These are phyloP conservation scores for Apocynum venetum DNA, from an alignment of 257 asterid genomes.

Conservation along the genomic window DNA sequence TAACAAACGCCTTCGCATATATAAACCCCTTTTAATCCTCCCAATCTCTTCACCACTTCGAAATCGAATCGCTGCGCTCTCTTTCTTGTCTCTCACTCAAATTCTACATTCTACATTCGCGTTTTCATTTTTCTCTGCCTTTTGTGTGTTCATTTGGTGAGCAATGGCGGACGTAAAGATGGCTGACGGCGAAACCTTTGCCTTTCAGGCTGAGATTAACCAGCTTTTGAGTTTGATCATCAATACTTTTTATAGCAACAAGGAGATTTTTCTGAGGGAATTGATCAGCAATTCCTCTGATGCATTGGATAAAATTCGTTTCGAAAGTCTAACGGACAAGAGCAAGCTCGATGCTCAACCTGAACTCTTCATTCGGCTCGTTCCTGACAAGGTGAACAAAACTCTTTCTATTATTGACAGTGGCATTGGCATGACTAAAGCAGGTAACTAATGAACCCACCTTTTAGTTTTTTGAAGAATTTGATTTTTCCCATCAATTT, in stretches of 20 bases:
- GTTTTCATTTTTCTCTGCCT: background rate
- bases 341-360: conserved; percentile 81
- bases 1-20: conserved; percentile 5
- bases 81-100: background rate
- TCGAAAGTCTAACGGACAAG: conserved; percentile 74
- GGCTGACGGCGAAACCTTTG: conserved; percentile 58
- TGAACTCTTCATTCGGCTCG: conserved; percentile 64
- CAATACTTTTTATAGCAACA: conserved; percentile 73
- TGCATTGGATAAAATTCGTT: conserved; percentile 75
- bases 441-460: conserved; percentile 31
- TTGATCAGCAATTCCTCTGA: conserved; percentile 74
- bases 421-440: conserved; percentile 88
- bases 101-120: background rate
- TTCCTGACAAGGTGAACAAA: conserved; percentile 69
- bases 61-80: background rate
- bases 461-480: background rate
- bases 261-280: conserved; percentile 73
- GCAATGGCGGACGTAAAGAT: conserved; percentile 52
- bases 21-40: background rate
- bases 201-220: conserved; percentile 80
- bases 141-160: background rate
- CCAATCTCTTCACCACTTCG: background rate
- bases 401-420: conserved; percentile 71
- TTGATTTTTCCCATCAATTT: background rate
- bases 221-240: conserved; percentile 70